Evolutionary conservation across 1,284 basidiomycete species (phyloP).

Genomic region (Rhodotorula sp.): DNA sequence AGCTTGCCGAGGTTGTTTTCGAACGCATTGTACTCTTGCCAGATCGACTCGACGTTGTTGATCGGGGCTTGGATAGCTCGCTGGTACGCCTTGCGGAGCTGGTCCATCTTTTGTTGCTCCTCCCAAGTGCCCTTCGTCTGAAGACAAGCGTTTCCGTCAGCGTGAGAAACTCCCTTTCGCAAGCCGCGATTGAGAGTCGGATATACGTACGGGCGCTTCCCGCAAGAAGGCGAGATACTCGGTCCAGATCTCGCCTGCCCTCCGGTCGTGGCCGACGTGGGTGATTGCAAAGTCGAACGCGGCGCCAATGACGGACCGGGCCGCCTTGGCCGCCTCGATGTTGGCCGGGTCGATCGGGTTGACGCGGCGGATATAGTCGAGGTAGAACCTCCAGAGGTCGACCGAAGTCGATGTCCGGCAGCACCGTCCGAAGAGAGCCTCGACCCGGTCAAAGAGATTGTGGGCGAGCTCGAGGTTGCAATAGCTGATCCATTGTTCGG

Average conservation of each 20-base stretch:
- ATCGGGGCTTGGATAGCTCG: constrained; percentile 90
- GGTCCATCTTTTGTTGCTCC: constrained; percentile 91
- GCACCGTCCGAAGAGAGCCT: constrained; percentile 75
- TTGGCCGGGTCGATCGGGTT: constrained; percentile 52
- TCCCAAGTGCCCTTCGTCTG: constrained; percentile 84
- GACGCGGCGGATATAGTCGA: constrained; percentile 70
- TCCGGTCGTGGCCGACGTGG: constrained; percentile 73
- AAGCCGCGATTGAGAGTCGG: neutral
- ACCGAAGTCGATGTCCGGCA: constrained; percentile 76
- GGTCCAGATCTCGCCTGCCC: constrained; percentile 59
- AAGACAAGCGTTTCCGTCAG: neutral
- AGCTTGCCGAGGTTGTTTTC: constrained; percentile 88
- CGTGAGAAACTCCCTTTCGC: neutral
- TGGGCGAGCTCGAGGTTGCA: constrained; percentile 67
- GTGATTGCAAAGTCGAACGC: constrained; percentile 92
- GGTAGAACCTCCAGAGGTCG: constrained; percentile 81
- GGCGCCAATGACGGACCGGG: constrained; percentile 70
- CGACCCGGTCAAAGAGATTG: constrained; percentile 65
- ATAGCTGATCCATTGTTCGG: constrained; percentile 51
- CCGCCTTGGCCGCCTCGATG: constrained; percentile 55
- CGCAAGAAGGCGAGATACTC: constrained; percentile 78
- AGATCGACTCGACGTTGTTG: constrained; percentile 87
- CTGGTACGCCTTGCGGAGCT: constrained; percentile 86
- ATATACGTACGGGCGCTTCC: constrained; percentile 64
- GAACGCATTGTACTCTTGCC: constrained; percentile 92